A percentile compares a stretch with the other conserved stretches of the same genome.
phyloP scores from a whole-genome alignment of 1,139 yeast genomes.

The Hanseniaspora gamundiae region DNA sequence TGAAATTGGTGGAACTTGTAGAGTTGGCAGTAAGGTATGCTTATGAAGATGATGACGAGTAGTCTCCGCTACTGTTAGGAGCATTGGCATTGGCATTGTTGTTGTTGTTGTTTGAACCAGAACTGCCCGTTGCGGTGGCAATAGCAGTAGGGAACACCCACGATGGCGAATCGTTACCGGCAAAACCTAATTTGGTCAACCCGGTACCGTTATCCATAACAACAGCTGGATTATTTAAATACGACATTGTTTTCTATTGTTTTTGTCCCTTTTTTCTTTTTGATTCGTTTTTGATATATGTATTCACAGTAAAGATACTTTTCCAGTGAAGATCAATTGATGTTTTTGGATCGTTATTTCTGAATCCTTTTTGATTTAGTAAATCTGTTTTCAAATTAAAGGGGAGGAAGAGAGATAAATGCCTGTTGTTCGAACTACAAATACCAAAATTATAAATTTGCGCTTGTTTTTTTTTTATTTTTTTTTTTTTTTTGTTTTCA shows the following conservation, averaged over 20 bases:
- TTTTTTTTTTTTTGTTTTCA: no score
- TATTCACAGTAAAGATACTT: no score
- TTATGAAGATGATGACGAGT: slow-evolving; percentile 3
- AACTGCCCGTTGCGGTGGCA: slow-evolving; percentile 43
- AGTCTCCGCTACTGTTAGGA: background rate
- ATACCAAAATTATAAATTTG: no score
- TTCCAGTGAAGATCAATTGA: no score
- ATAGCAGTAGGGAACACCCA: slow-evolving; percentile 97
- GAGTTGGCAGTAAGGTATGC: slow-evolving; percentile 18
- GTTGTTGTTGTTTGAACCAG: slow-evolving; percentile 11
- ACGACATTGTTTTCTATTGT: slow-evolving; percentile 22
- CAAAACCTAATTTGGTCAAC: slow-evolving; percentile 90
- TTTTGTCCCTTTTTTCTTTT: background rate
- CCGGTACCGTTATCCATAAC: slow-evolving; percentile 96
- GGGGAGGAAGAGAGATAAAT: no score
- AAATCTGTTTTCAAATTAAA: no score
- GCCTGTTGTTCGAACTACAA: no score
- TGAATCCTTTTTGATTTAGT: no score
- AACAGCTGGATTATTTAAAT: slow-evolving; percentile 73
- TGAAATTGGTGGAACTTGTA: slow-evolving; percentile 25
- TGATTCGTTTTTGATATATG: background rate
- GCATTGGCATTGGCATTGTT: slow-evolving; percentile 13
- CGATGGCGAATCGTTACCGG: slow-evolving; percentile 97
- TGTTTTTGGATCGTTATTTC: no score
- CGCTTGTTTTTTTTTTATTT: no score